Evolutionary conservation across 2,329 filamentous ascomycete genomes (phyloP), one percentile per base, ranked within the genome.

Genomic region (Talaromyces sp.): DNA sequence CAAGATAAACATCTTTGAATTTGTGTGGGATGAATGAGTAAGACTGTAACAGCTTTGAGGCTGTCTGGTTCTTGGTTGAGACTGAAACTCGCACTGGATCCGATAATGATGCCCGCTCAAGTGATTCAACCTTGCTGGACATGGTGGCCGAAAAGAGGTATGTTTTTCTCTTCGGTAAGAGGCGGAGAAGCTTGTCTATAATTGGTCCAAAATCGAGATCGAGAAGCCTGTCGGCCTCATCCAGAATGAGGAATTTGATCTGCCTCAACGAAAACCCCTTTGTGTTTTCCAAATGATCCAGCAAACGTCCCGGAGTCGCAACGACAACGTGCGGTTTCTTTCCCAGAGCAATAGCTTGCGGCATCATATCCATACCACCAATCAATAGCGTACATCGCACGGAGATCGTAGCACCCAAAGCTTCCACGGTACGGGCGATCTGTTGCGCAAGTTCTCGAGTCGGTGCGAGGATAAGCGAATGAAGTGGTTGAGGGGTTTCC

Each of bases 261-360:
- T 85, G 83, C 33, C 89, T 85, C 56, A 98, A 79, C 1, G 89
- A 93, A 78, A 98, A 98, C 10, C 94, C 94, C 75, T 96, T 97
- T 1, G 95, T 98, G 77, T 96, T 96, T 74, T 98, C 92, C 7
- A 98, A 80, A 69, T 98, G 95, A 70, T 98, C 94, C 4, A 97
- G 82, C 18, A 97, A 80, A 61, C 94, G 86, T 56, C 93, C 93
- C 0, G 94, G 94, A 0, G 94, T 97, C 0, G 94, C 94, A 44
- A 98, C 93, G 23, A 98, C 82, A 28, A 98, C 88, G 71, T 99
- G 95, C 7, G 95, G 95, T 69, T 94, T 94, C 83, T 96, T 97
- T n/a, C 90, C 92, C 0, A 99, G 84, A 0, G 93, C 90, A 66
- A 99, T 96, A 1, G 90, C 79, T 74, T 99, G 95, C 0, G 91